Base-by-base conservation (phyloP, 2,329 filamentous ascomycete genomes). In the Aureobasidium namibiae region DNA sequence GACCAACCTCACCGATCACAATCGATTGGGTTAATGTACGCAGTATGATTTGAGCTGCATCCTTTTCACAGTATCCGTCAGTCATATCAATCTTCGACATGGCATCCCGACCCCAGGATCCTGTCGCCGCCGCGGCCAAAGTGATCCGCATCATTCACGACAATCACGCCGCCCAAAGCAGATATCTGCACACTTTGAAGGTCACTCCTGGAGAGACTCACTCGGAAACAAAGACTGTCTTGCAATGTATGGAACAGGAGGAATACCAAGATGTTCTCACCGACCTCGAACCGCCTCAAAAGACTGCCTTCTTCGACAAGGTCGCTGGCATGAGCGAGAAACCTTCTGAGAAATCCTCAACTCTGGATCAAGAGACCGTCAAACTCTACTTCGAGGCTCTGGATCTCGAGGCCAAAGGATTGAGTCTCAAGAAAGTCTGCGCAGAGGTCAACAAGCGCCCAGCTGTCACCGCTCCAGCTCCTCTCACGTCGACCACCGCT, bases 201-300 rank as follows among this genome's bases (percentile, higher is more conserved):
- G 57, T 42, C n/a, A 39, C 45, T 13, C 23, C 42, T 5, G 46
- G 38, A 3, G 23, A 38, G 18, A 44, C 7, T 1, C 57, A 49
- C 9, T n/a, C 11, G 5, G 57, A 59, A 31, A 42, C 39, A 9
- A 42, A 39, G 31, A 14, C n/a, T 7, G n/a, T 50, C 10, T 39
- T 59, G 5, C 46, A 46, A 34, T 26, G 18, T 14, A 52, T 50
- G 46, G 46, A 42, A n/a, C 50, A 39, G 24, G 36, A 59, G 7
- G 61, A 63, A 36, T 63, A 63, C 42, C 29, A 49, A 10, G 61
- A 63, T 23, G 33, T 61, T 2, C 44, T 63, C 9, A 21, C 56
- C 33, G 59, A 50, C 41, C 54, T 61, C 3, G 34, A 48, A 18
- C 10, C 42, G 26, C 5, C 41, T n/a, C 54, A 63, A 18, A 61